Conservation (phyloP, 1,284 basidiomycete species). For the Xanthoconium separans region DNA sequence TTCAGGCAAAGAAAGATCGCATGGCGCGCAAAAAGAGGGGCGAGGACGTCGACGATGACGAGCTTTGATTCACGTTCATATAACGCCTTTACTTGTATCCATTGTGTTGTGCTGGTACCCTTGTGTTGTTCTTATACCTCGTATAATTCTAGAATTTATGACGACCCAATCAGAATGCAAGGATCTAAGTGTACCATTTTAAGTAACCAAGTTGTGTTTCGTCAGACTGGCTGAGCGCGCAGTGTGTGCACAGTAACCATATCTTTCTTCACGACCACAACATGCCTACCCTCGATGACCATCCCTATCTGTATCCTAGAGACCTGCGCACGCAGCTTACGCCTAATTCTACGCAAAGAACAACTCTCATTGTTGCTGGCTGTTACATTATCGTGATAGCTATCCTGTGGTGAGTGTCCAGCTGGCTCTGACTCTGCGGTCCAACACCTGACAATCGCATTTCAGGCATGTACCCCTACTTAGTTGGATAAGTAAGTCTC, state of each 20-base stretch:
- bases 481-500: conserved; percentile 64
- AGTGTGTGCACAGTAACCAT: conserved; percentile 1
- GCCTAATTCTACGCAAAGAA: conserved; percentile 71
- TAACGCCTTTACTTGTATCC: conserved; percentile 16
- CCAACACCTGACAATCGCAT: conserved; percentile 9
- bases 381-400: conserved; percentile 71
- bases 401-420: conserved; percentile 63
- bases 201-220: too few species aligned
- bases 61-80: conserved; percentile 42
- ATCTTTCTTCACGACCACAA: conserved; percentile 24
- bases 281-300: conserved; percentile 30
- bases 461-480: conserved; percentile 76
- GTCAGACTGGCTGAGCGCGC: neutral
- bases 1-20: conserved; percentile 86
- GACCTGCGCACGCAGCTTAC: conserved; percentile 42
- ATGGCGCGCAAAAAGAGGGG: conserved; percentile 86
- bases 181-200: too few species aligned
- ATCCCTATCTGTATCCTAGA: conserved; percentile 33
- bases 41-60: conserved; percentile 73
- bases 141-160: conserved; percentile 11
- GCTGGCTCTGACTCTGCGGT: neutral
- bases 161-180: neutral
- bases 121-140: conserved; percentile 22
- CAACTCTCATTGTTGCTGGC: conserved; percentile 77
- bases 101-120: conserved; percentile 16